Evolutionary conservation across 164 flowering plant genomes (phyloP), one percentile per base, ranked within the genome.

Genomic region (Liquidambar formosana): DNA sequence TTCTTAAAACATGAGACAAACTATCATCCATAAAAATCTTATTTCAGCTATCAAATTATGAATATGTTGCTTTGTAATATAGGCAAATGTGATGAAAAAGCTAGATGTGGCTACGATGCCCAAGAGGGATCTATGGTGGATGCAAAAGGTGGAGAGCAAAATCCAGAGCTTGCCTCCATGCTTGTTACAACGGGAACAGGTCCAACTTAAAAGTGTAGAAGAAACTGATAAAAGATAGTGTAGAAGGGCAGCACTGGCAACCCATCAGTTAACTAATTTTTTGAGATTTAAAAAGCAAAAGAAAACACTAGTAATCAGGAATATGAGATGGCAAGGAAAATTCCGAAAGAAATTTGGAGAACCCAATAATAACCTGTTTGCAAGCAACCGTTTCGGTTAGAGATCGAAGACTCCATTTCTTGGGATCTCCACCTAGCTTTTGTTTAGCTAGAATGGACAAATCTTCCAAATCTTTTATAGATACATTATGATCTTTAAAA

Each of bases 361-460:
- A 19, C 13, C 15, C 18, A 28, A 33, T 18, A 41, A 43, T 38
- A 38, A 91, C 97, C 92, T 87, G 76, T 79, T 85, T 85, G 81
- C 81, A 72, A 45, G 79, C 65, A 69, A 92, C 81, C 44, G 22
- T 77, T 79, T 94, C 91, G 47, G 84, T 74, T 48, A 94, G 74
- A 67, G 93, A 69, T 69, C 68, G 67, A 68, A 94, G 88, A 73
- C 96, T 49, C 96, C 97, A 92, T 18, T 48, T 78, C 72, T 63
- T 78, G 9, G 75, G 65, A 21, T 57, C 61, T 65, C 85, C 86
- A 59, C 83, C 87, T 64, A 92, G 77, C 81, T 90, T 90, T 69
- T 56, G 68, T 65, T 89, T 92, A 61, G 97, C 98, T 65, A 86
- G 81, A 66, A 49, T 46, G 9, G 92, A 84, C 48, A 94, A 79